phyloP scores from a whole-genome alignment of 2,329 filamentous ascomycete species.

The Phialophora chinensis region DNA sequence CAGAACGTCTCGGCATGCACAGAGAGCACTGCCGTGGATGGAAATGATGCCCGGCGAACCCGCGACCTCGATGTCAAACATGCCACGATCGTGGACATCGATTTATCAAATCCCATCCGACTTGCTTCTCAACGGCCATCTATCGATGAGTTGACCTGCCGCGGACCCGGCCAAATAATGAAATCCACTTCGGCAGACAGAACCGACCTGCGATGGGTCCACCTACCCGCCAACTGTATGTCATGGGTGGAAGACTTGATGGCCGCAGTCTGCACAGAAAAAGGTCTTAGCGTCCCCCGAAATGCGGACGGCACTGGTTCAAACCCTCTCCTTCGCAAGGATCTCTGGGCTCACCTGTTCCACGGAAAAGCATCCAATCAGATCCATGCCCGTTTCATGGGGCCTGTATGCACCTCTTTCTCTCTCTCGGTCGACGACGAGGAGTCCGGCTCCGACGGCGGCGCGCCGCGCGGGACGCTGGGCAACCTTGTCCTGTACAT shows the following conservation, averaged over 20 bases:
- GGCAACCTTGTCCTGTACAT: constrained; percentile 7
- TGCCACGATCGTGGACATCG: constrained; percentile 6
- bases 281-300: constrained; percentile 3
- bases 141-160: constrained; percentile 1
- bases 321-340: constrained; percentile 7
- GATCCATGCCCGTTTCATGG: constrained; percentile 12
- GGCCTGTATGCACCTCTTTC: constrained; percentile 2
- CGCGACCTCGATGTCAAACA: neutral
- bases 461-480: neutral
- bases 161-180: neutral
- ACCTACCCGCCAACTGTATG: constrained; percentile 6
- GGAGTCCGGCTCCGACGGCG: constrained; percentile 8
- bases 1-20: neutral
- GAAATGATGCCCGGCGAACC: neutral
- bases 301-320: neutral
- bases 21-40: neutral
- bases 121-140: neutral
- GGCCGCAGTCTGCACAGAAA: constrained; percentile 1
- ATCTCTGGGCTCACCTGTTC: constrained; percentile 10
- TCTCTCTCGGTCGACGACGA: constrained; percentile 5
- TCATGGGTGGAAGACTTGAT: constrained; percentile 9
- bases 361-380: constrained; percentile 1
- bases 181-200: constrained; percentile 1
- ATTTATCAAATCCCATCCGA: neutral
- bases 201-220: constrained; percentile 7